phyloP scores from a whole-genome alignment of 176 grass and related monocot genomes.

The Echinochloa phyllopogon region DNA sequence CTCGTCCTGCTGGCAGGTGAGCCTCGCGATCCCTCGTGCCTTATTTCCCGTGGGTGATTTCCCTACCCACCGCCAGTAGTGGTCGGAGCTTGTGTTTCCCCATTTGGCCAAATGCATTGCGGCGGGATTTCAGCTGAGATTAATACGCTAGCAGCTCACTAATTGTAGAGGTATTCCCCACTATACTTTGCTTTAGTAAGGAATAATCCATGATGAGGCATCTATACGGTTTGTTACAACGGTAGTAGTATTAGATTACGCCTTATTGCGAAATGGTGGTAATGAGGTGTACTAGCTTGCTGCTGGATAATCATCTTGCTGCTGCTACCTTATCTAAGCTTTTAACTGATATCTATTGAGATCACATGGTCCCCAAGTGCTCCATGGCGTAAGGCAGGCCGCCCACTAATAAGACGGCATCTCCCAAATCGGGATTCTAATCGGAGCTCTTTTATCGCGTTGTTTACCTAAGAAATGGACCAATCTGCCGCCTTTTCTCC shows the following conservation, averaged over 20 bases:
- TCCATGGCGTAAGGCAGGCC: constrained; percentile 32
- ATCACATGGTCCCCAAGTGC: constrained; percentile 47
- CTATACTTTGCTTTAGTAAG: not conserved
- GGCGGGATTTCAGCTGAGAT: not conserved
- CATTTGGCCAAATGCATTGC: not conserved
- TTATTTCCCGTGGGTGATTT: too few species aligned
- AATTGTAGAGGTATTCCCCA: not conserved
- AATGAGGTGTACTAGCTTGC: constrained; percentile 1
- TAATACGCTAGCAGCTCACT: not conserved
- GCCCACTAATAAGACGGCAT: constrained; percentile 40
- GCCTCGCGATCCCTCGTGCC: not conserved
- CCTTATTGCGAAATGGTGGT: not conserved
- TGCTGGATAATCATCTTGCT: too few species aligned
- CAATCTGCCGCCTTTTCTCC: constrained; percentile 24
- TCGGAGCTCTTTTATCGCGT: not conserved
- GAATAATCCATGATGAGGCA: not conserved
- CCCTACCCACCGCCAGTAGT: too few species aligned
- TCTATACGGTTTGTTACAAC: not conserved
- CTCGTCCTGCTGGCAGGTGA: constrained; percentile 38
- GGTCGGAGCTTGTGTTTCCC: not conserved
- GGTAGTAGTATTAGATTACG: not conserved
- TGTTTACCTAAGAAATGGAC: constrained; percentile 39
- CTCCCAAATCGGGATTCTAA: constrained; percentile 14
- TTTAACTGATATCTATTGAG: constrained; percentile 30
- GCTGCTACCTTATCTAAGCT: constrained; percentile 26